A percentile compares a stretch with the other conserved stretches of the same genome.
Conservation (phyloP, 1,139 yeast genomes). For the Nakaseomyces sp. region DNA sequence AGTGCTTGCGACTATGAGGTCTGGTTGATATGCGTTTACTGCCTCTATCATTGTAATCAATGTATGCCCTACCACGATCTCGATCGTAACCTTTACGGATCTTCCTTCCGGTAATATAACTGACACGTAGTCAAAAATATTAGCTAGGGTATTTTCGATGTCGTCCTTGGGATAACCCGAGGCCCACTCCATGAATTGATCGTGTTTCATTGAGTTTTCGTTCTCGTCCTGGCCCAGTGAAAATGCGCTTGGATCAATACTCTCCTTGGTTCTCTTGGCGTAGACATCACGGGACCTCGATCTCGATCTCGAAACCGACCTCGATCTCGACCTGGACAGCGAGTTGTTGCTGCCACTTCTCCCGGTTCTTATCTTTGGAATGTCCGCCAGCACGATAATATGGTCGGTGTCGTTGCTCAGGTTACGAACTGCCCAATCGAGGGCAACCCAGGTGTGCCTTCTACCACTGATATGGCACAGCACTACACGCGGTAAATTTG, state of each 20-base stretch:
- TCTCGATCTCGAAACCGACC: constrained; percentile 16
- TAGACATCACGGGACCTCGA: constrained; percentile 10
- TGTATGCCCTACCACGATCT: constrained; percentile 49
- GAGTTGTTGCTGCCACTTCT: constrained; percentile 5
- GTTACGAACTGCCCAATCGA: constrained; percentile 55
- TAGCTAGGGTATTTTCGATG: constrained; percentile 27
- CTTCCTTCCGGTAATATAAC: constrained; percentile 41
- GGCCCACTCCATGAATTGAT: constrained; percentile 22
- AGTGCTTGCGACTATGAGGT: constrained; percentile 42
- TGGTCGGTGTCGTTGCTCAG: constrained; percentile 56
- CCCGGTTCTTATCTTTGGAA: constrained; percentile 23
- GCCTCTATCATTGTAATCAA: constrained; percentile 47
- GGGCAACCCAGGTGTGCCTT: constrained; percentile 69
- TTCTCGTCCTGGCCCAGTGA: constrained; percentile 19
- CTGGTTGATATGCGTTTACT: constrained; percentile 56
- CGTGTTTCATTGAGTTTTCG: constrained; percentile 28
- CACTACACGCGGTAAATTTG: constrained; percentile 42
- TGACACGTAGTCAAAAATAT: constrained; percentile 42
- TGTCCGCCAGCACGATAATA: constrained; percentile 45
- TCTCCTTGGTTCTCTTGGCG: not conserved
- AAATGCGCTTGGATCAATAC: constrained; percentile 30
- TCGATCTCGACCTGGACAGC: constrained; percentile 11
- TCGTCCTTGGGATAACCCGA: constrained; percentile 24
- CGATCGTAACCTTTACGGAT: constrained; percentile 52
- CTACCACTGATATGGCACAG: constrained; percentile 62